Evolutionary conservation across 2,329 filamentous ascomycete genomes (phyloP).

Genomic region (Phoma sp.): DNA sequence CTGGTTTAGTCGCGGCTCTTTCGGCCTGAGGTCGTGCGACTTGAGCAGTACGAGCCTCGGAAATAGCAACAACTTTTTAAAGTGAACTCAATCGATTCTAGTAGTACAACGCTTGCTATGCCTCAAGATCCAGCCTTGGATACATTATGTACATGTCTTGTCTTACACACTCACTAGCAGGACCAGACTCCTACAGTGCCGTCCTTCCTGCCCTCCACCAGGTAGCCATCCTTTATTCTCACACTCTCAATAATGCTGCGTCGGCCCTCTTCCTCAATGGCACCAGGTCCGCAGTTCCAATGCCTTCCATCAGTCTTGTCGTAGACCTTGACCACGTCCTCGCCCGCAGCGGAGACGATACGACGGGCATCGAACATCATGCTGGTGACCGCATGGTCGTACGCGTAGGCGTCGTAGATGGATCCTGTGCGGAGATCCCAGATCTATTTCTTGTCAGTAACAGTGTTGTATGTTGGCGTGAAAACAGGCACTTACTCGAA

Average conservation of each 20-base stretch:
- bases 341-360: conserved; percentile 88
- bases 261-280: conserved; percentile 69
- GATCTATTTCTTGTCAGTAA: conserved; percentile 68
- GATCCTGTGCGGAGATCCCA: conserved; percentile 98
- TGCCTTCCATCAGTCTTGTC: conserved; percentile 95
- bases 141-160: conserved; percentile 27
- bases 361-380: conserved; percentile 96
- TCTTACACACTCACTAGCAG: conserved; percentile 32
- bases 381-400: conserved; percentile 87
- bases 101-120: conserved; percentile 22
- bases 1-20: conserved; percentile 24
- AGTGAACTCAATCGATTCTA: conserved; percentile 1
- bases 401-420: conserved; percentile 95
- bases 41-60: background rate
- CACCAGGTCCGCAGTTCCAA: conserved; percentile 93
- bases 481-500: conserved; percentile 72
- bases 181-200: conserved; percentile 89
- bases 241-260: conserved; percentile 75
- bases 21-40: no score
- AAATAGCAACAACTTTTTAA: background rate
- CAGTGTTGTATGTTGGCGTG: background rate
- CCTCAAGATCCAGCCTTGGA: conserved; percentile 18
- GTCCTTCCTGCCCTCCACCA: conserved; percentile 87
- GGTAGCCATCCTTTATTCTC: conserved; percentile 89
- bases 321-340: conserved; percentile 96